Conservation (phyloP, 805 yeast genomes). For the Lipomyces orientalis region DNA sequence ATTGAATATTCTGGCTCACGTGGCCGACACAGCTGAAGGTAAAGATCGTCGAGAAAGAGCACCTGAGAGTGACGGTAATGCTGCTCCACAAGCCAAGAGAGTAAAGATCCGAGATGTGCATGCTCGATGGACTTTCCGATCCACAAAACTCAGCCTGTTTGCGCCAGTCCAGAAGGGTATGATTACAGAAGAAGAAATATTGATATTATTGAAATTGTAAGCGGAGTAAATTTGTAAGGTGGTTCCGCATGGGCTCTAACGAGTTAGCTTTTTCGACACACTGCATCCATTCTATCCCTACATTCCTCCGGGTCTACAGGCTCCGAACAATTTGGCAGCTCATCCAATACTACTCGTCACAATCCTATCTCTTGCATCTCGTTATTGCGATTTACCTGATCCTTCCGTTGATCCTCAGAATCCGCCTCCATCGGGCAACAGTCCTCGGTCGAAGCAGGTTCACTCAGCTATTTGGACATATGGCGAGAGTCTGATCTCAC, state of each 20-base stretch:
- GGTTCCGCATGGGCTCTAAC: constrained; percentile 31
- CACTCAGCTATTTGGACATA: constrained; percentile 86
- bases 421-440: constrained; percentile 15
- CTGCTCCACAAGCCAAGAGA: constrained; percentile 13
- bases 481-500: constrained; percentile 79
- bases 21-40: constrained; percentile 42
- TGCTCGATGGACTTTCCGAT: constrained; percentile 32
- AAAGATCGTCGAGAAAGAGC: constrained; percentile 13
- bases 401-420: constrained; percentile 34
- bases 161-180: constrained; percentile 51
- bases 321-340: constrained; percentile 67
- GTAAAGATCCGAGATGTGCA: constrained; percentile 9
- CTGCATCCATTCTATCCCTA: constrained; percentile 93
- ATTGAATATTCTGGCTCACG: constrained; percentile 48
- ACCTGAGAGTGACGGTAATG: neutral
- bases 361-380: constrained; percentile 75
- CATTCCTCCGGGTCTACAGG: constrained; percentile 74
- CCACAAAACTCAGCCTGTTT: constrained; percentile 30
- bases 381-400: constrained; percentile 70
- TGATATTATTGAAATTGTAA: constrained; percentile 41
- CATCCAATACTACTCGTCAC: constrained; percentile 84
- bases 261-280: constrained; percentile 61
- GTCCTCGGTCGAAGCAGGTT: constrained; percentile 43
- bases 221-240: neutral
- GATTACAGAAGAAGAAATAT: constrained; percentile 56